Percentiles rank a stretch among this genome's conserved stretches.
Evolutionary conservation across 2,329 filamentous ascomycete genomes (phyloP).

Genomic region (Stemphylium lycopersici): DNA sequence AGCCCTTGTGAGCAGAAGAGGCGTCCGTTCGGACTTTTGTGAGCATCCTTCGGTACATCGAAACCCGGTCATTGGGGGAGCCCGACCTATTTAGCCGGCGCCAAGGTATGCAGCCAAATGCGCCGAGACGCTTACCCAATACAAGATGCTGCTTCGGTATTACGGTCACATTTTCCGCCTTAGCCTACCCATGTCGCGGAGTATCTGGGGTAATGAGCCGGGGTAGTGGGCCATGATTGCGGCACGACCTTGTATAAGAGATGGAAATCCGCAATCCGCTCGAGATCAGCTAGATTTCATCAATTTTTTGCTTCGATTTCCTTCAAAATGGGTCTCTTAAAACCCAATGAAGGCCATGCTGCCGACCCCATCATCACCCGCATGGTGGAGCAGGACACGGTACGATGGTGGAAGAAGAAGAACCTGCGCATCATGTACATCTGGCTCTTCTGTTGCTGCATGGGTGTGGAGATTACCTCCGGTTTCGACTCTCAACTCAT

Average conservation of each 20-base stretch:
- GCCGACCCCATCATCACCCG: constrained; percentile 53
- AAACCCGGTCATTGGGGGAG: constrained; percentile 28
- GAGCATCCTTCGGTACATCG: constrained; percentile 19
- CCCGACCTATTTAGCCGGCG: constrained; percentile 32
- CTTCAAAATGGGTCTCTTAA: constrained; percentile 37
- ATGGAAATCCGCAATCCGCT: constrained; percentile 11
- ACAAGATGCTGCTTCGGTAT: constrained; percentile 33
- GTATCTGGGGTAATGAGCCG: constrained; percentile 34
- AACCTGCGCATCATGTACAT: constrained; percentile 50
- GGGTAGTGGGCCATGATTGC: constrained; percentile 16
- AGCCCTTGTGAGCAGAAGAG: constrained; percentile 5
- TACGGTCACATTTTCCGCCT: constrained; percentile 33
- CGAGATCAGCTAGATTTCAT: constrained; percentile 17
- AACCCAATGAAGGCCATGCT: constrained; percentile 29
- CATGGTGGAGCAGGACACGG: constrained; percentile 51
- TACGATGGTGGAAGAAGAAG: constrained; percentile 52
- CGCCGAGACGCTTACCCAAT: constrained; percentile 34
- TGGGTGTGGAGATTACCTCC: constrained; percentile 50
- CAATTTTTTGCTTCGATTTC: constrained; percentile 8
- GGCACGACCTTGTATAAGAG: constrained; percentile 30
- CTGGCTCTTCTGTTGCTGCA: constrained; percentile 44
- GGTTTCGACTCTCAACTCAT: constrained; percentile 49
- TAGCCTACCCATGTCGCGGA: constrained; percentile 19
- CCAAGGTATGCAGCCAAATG: constrained; percentile 22
- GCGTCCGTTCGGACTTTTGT: constrained; percentile 12